These are phyloP conservation scores for Ogataea nakhonphanomensis DNA, from an alignment of 805 yeast genomes.

Conservation along the genomic window DNA sequence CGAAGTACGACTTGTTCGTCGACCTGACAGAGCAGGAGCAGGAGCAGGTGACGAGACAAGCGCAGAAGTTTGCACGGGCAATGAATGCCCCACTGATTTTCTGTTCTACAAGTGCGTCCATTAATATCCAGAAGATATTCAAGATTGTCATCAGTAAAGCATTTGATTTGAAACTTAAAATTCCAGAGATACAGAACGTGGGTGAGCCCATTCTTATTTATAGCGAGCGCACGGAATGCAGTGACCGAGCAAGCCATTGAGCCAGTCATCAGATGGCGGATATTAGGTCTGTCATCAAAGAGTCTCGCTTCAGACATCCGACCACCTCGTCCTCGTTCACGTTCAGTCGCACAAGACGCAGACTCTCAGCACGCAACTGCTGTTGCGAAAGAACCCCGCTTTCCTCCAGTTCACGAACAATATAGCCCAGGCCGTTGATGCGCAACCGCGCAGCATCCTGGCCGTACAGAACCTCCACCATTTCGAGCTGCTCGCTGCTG, in stretches of 20 bases:
- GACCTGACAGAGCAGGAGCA: conserved; percentile 79
- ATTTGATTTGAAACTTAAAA: conserved; percentile 75
- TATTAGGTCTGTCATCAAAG: conserved; percentile 35
- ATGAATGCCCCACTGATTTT: conserved; percentile 84
- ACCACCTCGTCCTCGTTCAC: conserved; percentile 69
- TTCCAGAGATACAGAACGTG: conserved; percentile 76
- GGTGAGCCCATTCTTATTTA: conserved; percentile 93
- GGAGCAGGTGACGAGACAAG: conserved; percentile 75
- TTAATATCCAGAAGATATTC: conserved; percentile 90
- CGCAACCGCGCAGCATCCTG: conserved; percentile 37
- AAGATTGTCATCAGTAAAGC: conserved; percentile 88
- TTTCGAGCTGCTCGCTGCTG: conserved; percentile 22
- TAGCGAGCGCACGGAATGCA: conserved; percentile 22
- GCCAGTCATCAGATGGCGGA: conserved; percentile 3
- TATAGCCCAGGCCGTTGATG: conserved; percentile 54
- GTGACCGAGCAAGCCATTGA: not conserved
- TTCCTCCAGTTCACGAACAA: conserved; percentile 69
- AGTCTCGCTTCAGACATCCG: conserved; percentile 57
- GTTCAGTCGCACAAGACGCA: conserved; percentile 58
- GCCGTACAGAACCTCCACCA: conserved; percentile 28
- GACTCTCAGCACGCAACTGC: conserved; percentile 63
- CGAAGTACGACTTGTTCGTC: conserved; percentile 86
- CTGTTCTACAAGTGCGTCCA: conserved; percentile 88
- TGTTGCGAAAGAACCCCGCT: conserved; percentile 75
- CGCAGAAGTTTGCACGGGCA: conserved; percentile 80